These are phyloP conservation scores for Botrytis medusae DNA, from an alignment of 2,329 filamentous ascomycete genomes.

Conservation along the genomic window DNA sequence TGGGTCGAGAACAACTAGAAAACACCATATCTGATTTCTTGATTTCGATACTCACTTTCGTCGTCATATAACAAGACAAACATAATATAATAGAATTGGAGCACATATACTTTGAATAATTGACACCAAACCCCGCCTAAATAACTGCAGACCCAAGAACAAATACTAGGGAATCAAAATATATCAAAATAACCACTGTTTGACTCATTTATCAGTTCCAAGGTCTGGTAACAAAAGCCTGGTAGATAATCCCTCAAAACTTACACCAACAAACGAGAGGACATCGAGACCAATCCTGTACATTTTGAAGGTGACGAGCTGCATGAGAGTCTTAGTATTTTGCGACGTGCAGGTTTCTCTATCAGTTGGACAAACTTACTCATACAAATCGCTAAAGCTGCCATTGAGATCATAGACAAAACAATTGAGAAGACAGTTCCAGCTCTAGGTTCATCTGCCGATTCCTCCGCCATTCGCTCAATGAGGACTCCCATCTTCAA, in stretches of 20 bases:
- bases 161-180: conserved; percentile 60
- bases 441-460: conserved; percentile 25
- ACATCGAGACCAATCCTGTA: conserved; percentile 32
- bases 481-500: not conserved
- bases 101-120: conserved; percentile 52
- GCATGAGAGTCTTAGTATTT: not conserved
- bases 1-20: not conserved
- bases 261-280: conserved; percentile 36
- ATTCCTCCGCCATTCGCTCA: not conserved
- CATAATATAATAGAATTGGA: conserved; percentile 60
- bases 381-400: conserved; percentile 31
- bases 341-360: not conserved
- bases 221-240: not conserved
- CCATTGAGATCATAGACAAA: conserved; percentile 30
- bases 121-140: conserved; percentile 57
- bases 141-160: conserved; percentile 57
- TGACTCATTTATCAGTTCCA: conserved; percentile 1
- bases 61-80: conserved; percentile 60
- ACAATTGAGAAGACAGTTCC: conserved; percentile 29
- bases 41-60: conserved; percentile 50
- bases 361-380: conserved; percentile 23
- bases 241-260: conserved; percentile 2
- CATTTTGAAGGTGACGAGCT: conserved; percentile 35
- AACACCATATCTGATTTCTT: not conserved
- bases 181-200: conserved; percentile 59